Conservation (phyloP, 768 basidiomycete genomes). For the Phaffia tasmanica region DNA sequence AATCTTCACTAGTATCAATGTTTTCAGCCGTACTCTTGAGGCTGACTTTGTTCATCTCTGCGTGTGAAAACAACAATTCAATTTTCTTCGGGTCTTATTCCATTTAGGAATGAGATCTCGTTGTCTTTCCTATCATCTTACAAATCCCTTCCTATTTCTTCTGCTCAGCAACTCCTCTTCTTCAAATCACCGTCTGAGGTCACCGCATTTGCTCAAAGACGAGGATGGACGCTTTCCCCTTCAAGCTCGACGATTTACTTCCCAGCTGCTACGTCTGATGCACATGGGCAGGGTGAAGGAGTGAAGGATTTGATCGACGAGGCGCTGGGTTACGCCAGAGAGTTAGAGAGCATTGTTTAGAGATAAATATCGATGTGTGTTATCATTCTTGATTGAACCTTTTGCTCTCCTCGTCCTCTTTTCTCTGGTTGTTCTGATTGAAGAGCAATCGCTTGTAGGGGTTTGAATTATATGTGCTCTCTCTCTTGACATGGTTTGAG, state of each 20-base stretch:
- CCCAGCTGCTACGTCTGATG: conserved; percentile 38
- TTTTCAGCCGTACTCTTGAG: not conserved
- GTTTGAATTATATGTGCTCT: too few relatives aligned
- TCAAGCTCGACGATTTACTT: conserved; percentile 61
- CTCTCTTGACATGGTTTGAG: too few relatives aligned
- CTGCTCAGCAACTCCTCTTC: conserved; percentile 83
- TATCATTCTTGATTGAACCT: too few relatives aligned
- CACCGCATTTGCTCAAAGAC: conserved; percentile 67
- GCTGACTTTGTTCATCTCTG: not conserved
- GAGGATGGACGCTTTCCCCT: conserved; percentile 56
- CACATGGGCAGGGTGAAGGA: conserved; percentile 29
- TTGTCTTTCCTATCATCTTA: conserved; percentile 93
- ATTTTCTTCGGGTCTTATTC: not conserved
- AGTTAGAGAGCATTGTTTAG: conserved; percentile 39
- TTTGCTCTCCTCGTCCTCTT: too few relatives aligned
- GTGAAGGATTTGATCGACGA: conserved; percentile 37
- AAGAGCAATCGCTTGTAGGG: too few relatives aligned
- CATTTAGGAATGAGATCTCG: conserved; percentile 83
- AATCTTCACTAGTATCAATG: not conserved
- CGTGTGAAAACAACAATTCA: not conserved
- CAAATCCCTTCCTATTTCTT: conserved; percentile 74
- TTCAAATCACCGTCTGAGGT: conserved; percentile 73
- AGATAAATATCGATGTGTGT: not conserved
- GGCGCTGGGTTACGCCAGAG: conserved; percentile 36
- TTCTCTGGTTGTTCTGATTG: too few relatives aligned